These are phyloP conservation scores for Xylaria curta DNA, from an alignment of 495 filamentous ascomycete genomes.

Conservation along the genomic window DNA sequence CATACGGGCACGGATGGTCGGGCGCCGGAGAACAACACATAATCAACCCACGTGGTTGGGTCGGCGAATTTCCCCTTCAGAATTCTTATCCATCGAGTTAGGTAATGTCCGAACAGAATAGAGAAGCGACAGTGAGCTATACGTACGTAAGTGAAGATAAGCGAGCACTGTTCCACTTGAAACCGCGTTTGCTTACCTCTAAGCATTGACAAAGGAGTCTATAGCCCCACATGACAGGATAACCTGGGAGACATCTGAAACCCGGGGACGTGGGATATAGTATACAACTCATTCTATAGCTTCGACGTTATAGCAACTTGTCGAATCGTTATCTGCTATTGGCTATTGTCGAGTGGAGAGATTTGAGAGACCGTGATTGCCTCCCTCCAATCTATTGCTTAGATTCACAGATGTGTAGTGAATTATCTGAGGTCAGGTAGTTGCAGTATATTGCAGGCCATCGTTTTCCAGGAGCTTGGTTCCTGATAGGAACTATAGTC, in stretches of 20 bases:
- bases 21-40: conserved; percentile 1
- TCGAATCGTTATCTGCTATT: background rate
- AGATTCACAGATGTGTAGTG: background rate
- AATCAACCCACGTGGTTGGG: conserved; percentile 1
- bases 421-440: background rate
- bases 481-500: background rate
- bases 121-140: background rate
- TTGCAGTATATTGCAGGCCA: background rate
- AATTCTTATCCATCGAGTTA: background rate
- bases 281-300: background rate
- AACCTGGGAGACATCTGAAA: conserved; percentile 3
- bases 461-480: background rate
- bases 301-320: background rate
- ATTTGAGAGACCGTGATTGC: background rate
- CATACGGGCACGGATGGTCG: conserved; percentile 13
- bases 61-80: background rate
- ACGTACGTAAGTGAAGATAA: background rate
- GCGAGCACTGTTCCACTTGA: background rate
- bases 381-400: background rate
- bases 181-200: background rate
- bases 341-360: background rate
- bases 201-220: conserved; percentile 11
- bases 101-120: background rate
- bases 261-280: conserved; percentile 1
- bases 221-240: conserved; percentile 1